Evolutionary conservation across 2,329 filamentous ascomycete species (phyloP), one percentile per base, ranked within the genome.

Genomic region (Sclerotiophoma versabilis): DNA sequence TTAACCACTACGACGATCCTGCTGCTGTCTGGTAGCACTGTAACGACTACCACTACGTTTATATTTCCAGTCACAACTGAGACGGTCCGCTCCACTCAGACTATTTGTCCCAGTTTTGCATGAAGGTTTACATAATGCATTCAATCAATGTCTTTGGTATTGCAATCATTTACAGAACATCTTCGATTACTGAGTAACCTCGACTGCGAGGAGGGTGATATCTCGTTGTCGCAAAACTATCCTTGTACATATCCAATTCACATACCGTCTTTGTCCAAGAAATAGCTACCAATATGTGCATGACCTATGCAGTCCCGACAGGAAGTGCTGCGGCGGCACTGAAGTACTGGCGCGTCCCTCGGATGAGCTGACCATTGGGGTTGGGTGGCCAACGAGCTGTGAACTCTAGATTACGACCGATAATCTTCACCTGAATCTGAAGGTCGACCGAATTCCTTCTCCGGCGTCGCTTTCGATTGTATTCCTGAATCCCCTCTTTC

Each of bases 1-100:
- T 29, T 53, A 20, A 56, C 51, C 19, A 49, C 19, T 1, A 57
- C 54, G 8, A 48, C 37, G 5, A 17, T 41, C 20, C 4, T 36
- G 26, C 27, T 27, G 7, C 4, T 38, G 14, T 19, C 42, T 25
- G 47, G 36, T 5, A 51, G 39, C 20, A 37, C 44, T n/a, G 43
- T 39, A 19, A 55, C 51, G 4, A 34, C 27, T 10, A 58, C 43
- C 2, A 42, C 32, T 12, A 54, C 50, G 12, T 15, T 30, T 5
- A 2, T 34, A 11, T 2, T 19, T 5, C 22, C 36, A 2, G 15
- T 34, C 6, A 29, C 34, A 8, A 52, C 42, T 4, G 49, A 37
- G 20, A 51, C 49, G 3, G 17, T 42, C 1, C 42, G 49, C 19
- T 27, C 36, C 4, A 36, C 42, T 17, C 42, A 36, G 42, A 52